Evolutionary conservation across 2,329 filamentous ascomycete species (phyloP).

Genomic region (Pseudogymnoascus sp.): DNA sequence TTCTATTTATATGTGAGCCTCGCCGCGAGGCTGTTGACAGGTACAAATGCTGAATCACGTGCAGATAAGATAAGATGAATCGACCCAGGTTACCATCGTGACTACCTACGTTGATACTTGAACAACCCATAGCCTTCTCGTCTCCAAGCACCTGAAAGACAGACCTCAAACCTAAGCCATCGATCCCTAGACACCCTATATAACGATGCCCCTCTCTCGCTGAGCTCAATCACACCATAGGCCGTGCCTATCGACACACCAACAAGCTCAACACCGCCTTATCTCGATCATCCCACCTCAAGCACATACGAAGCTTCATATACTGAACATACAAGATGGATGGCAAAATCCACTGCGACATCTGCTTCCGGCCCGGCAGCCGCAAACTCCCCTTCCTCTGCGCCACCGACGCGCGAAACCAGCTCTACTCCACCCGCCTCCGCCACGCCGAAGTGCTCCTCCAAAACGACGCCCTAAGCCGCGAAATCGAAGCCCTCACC

Average conservation of each 20-base stretch:
- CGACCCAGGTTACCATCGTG: slow-evolving; percentile 2
- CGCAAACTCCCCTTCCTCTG: slow-evolving; percentile 60
- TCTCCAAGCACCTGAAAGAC: not conserved
- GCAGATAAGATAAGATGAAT: slow-evolving; percentile 6
- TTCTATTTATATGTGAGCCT: slow-evolving; percentile 7
- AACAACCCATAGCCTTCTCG: not conserved
- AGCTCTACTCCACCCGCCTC: slow-evolving; percentile 56
- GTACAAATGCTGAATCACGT: not conserved
- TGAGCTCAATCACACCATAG: not conserved
- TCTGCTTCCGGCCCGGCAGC: slow-evolving; percentile 49
- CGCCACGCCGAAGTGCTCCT: slow-evolving; percentile 51
- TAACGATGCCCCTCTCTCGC: not conserved
- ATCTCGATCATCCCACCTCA: not conserved
- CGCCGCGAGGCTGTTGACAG: not conserved
- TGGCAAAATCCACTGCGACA: slow-evolving; percentile 57
- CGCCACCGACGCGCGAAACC: slow-evolving; percentile 60
- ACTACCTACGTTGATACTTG: not conserved
- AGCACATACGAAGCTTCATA: slow-evolving; percentile 5
- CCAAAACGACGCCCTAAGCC: slow-evolving; percentile 46
- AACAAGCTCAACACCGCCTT: not conserved
- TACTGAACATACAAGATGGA: slow-evolving; percentile 12
- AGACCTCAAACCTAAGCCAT: not conserved
- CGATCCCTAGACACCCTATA: not conserved
- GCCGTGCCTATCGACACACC: not conserved
- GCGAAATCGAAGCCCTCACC: slow-evolving; percentile 18